Percentiles rank a stretch among this genome's conserved stretches.
These are phyloP conservation scores for Peltaster fructicola DNA, from an alignment of 2,329 filamentous ascomycete species.

Conservation along the genomic window DNA sequence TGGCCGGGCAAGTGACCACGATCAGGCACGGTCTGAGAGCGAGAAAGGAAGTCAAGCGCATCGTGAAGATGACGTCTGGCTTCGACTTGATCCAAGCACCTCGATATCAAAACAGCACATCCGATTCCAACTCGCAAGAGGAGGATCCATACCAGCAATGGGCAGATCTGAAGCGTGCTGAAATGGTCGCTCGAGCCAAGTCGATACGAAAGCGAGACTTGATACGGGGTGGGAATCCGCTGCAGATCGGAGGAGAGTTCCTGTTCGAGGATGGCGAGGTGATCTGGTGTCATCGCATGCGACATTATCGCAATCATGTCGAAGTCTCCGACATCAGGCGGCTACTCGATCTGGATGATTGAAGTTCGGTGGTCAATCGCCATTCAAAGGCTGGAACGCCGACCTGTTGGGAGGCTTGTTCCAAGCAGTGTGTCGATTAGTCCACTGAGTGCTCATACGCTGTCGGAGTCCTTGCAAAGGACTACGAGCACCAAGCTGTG, in stretches of 20 bases:
- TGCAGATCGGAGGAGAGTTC: slow-evolving; percentile 25
- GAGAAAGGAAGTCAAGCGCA: slow-evolving; percentile 2
- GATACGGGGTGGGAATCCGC: slow-evolving; percentile 19
- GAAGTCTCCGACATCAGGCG: slow-evolving; percentile 19
- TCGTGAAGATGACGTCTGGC: slow-evolving; percentile 1
- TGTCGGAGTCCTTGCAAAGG: too few species aligned
- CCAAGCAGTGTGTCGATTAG: too few species aligned
- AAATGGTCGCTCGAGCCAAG: too few species aligned
- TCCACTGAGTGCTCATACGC: too few species aligned
- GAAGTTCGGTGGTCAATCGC: too few species aligned
- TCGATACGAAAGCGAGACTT: slow-evolving; percentile 16
- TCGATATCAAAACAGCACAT: too few species aligned
- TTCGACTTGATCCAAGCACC: too few species aligned
- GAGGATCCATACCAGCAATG: slow-evolving; percentile 1
- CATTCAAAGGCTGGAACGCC: too few species aligned
- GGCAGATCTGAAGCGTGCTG: slow-evolving; percentile 6
- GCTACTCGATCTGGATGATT: slow-evolving; percentile 21
- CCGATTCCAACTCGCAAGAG: too few species aligned
- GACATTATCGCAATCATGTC: slow-evolving; percentile 20
- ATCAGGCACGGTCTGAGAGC: slow-evolving; percentile 11
- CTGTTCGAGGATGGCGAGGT: slow-evolving; percentile 23
- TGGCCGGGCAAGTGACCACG: slow-evolving; percentile 15
- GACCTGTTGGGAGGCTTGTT: too few species aligned
- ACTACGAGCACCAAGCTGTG: too few species aligned
- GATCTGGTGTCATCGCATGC: slow-evolving; percentile 26